Percentiles rank a stretch among this genome's conserved stretches.
Conservation (phyloP, 2,329 filamentous ascomycete species). For the Colletotrichum caudatum region DNA sequence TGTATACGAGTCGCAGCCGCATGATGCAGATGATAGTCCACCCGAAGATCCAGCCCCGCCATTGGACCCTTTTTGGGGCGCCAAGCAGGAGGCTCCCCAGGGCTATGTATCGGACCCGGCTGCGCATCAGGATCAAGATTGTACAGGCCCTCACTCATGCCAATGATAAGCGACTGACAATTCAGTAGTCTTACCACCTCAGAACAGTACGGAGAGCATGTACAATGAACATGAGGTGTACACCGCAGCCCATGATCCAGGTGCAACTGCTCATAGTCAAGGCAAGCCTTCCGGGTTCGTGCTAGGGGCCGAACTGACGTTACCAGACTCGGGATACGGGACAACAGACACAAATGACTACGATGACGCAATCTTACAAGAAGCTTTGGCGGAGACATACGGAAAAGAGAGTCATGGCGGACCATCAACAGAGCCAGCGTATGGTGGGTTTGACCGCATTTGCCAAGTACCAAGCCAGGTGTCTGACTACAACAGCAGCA, state of each 20-base stretch:
- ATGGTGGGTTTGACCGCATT: constrained; percentile 21
- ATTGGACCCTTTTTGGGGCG: constrained; percentile 34
- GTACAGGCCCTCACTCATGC: not conserved
- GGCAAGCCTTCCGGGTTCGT: not conserved
- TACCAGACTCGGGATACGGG: constrained; percentile 15
- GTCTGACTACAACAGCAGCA: constrained; percentile 11
- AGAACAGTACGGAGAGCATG: not conserved
- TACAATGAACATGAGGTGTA: constrained; percentile 13
- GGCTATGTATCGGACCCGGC: not conserved
- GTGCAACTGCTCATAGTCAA: not conserved
- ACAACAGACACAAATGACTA: constrained; percentile 5
- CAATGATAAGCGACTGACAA: not conserved
- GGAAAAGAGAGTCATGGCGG: constrained; percentile 15
- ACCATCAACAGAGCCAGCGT: constrained; percentile 33
- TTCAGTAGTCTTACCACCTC: not conserved
- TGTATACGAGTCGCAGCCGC: constrained; percentile 14
- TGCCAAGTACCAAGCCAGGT: not conserved
- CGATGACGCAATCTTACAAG: constrained; percentile 3
- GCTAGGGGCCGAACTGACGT: not conserved
- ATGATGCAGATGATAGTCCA: constrained; percentile 9
- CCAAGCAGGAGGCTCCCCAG: not conserved
- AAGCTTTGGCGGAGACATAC: constrained; percentile 7
- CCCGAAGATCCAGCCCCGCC: constrained; percentile 11
- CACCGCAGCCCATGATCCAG: not conserved
- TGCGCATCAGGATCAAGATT: constrained; percentile 15